Evolutionary conservation across 768 basidiomycete species (phyloP), one percentile per base, ranked within the genome.

Genomic region (Tulasnella sp.): DNA sequence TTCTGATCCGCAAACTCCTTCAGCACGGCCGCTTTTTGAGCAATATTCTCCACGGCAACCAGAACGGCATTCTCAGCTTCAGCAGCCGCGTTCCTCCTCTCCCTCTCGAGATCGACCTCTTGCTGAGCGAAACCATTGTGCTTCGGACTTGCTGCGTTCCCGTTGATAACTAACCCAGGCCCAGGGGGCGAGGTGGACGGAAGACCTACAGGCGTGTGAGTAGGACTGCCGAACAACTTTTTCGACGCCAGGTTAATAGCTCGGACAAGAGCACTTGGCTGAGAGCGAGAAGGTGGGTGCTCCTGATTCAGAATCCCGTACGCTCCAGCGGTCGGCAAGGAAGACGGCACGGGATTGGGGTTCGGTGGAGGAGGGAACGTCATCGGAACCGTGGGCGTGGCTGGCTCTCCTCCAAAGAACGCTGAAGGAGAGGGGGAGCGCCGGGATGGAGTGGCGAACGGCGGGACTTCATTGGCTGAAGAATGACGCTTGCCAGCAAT

Each of bases 1-100:
- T 97, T 90, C 83, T 94, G 91, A 75, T 98, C 96, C 26, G 92
- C 97, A 88, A 95, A 96, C 74, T 91, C 90, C 72, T 91, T 91
- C 73, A 98, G 81, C 68, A 95, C 94, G 74, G 92, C 89, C 39
- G 96, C 96, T 85, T 98, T 99, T 84, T 97, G 93, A 39, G 95
- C 96, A 3, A 95, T 82, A 75, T 95, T 91, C 78, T 98, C 96
- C 52, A 98, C 82, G 22, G 81, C 79, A 2, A 83, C 86, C n/a
- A 97, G 81, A n/a, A 97, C 80, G 73, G 88, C 87, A 74, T 96
- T 92, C 76, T 97, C 94, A 75, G 90, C 81, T 12, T 78, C 74
- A 44, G 44, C 44, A 6, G 44, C n/a, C 16, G 47, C 47, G 64
- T 32, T 42, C 40, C 39, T 68, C 39, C 35, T 36, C 36, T 68